Base-by-base conservation (phyloP, 2,329 filamentous ascomycete species). In the Colletotrichum godetiae region DNA sequence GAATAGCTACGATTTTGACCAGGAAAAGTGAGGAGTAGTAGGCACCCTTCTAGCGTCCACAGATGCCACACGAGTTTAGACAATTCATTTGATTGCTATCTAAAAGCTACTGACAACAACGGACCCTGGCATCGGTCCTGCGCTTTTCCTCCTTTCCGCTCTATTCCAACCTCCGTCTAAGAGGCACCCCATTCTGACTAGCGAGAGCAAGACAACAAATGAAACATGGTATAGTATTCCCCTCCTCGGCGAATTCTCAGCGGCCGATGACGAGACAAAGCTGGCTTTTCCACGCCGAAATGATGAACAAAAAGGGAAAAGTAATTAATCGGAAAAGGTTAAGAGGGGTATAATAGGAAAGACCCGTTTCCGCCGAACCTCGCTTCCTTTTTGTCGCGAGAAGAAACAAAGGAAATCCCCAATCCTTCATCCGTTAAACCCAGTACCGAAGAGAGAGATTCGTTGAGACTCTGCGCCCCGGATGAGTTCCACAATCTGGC, bases 1-100 rank as follows among this genome's bases (percentile, higher is more conserved):
- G 0, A 92, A 92, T 77, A 88, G 86, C 24, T 92, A 92, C 81
- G 86, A 92, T 78, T 92, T 92, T 76, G 81, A 87, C 68, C 90
- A 92, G 79, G 78, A 78, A 49, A 29, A 68, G 15, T 78, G 55
- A 73, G 52, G 5, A 22, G 22, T 10, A 19, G 3, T n/a, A n/a
- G n/a, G 7, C 19, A n/a, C 19, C 15, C 27, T 12, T 2, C 29
- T 33, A 8, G 10, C 19, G 19, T 19, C n/a, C n/a, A 27, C 22
- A 35, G 2, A 7, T 24, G n/a, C 13, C 60, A 12, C 46, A n/a
- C 10, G 27, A 29, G 12, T 27, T 31, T n/a, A 24, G 7, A 24
- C 3, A 13, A 35, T 60, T 37, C 33, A 27, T 60, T 60, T 60
- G n/a, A 35, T 10, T 24, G 33, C 57, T 22, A 19, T 27, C n/a